Percentiles rank a stretch among this genome's conserved stretches.
phyloP scores from a whole-genome alignment of 2,329 filamentous ascomycete genomes.

The Colletotrichum musae region DNA sequence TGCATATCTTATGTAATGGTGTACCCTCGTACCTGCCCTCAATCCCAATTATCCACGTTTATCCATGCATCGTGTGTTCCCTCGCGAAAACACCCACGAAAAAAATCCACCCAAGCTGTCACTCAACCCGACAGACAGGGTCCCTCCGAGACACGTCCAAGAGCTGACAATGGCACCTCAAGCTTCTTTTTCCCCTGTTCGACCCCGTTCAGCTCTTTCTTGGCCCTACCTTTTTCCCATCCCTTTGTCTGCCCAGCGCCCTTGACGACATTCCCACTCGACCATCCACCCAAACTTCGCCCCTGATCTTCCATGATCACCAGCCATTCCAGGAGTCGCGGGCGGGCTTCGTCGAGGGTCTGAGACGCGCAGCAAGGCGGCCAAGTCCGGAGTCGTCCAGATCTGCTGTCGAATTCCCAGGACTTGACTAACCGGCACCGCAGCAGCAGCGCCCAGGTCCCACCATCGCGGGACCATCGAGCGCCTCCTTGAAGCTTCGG shows the following conservation, averaged over 20 bases:
- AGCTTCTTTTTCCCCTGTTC: not conserved
- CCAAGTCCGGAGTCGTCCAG: conserved; percentile 20
- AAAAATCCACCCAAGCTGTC: conserved; percentile 2
- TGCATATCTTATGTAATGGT: not conserved
- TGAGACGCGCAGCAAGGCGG: conserved; percentile 26
- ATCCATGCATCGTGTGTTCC: not conserved
- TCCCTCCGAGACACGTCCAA: conserved; percentile 30
- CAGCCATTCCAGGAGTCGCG: conserved; percentile 6
- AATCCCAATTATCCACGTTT: not conserved
- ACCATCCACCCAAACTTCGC: not conserved
- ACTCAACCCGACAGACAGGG: conserved; percentile 18
- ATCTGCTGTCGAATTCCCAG: not conserved
- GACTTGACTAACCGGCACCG: not conserved
- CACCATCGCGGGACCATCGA: conserved; percentile 1
- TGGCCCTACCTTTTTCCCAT: not conserved
- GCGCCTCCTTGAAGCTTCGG: conserved; percentile 6
- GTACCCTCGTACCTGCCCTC: too few species aligned
- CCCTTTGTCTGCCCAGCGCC: not conserved
- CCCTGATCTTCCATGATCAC: conserved; percentile 34
- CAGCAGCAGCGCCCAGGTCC: conserved; percentile 13
- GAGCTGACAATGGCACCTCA: conserved; percentile 17
- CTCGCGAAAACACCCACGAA: not conserved
- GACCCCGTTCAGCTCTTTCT: conserved; percentile 13
- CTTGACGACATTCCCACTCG: conserved; percentile 16
- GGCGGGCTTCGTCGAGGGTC: conserved; percentile 14